Evolutionary conservation across 2,329 filamentous ascomycete genomes (phyloP), one percentile per base, ranked within the genome.

Genomic region (Penicillium rolfsii): DNA sequence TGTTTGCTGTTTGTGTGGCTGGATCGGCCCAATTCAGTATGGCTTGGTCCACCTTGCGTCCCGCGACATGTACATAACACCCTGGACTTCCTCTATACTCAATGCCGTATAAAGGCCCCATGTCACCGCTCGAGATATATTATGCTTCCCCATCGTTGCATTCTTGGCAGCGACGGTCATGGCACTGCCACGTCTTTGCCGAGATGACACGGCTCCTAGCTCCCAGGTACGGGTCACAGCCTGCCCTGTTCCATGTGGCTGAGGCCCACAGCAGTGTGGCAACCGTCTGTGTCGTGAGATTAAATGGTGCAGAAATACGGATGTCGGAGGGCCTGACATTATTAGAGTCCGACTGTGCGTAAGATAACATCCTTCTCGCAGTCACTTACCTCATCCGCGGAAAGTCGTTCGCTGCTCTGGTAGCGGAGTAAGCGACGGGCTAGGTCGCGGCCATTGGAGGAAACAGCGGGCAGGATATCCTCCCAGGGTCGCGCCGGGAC

Each of bases 401-500:
- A 89, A 64, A 89, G 78, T 65, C 95, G 85, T 41, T 81, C 76
- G 12, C 83, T 79, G 71, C 84, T 89, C 73, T 96, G 88, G 77
- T 90, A 99, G 49, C 82, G 81, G 12, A 99, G 84, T 64, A 97
- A 75, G 5, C 79, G 80, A 41, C 80, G 82, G 9, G 96, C 86
- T 36, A 97, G 77, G 63, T 90, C 84, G 60, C 85, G 82, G 30
- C 87, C 89, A 14, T 79, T 78, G 0, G 81, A 75, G 30, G 86
- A 83, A 0, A 87, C 83, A 5, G 81, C 82, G 0, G 86, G 86
- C 45, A 98, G 77, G 19, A 97, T 80, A 1, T 85, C 83, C 1
- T 86, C 81, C 93, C 93, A 97, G 0, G 80, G 64, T 64, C 84
- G 84, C 0, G 81, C 76, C 4, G 87, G 84, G 72, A 96, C 97